These are phyloP conservation scores for Chaetomium sp. DNA, from an alignment of 2,329 filamentous ascomycete genomes.

Conservation along the genomic window DNA sequence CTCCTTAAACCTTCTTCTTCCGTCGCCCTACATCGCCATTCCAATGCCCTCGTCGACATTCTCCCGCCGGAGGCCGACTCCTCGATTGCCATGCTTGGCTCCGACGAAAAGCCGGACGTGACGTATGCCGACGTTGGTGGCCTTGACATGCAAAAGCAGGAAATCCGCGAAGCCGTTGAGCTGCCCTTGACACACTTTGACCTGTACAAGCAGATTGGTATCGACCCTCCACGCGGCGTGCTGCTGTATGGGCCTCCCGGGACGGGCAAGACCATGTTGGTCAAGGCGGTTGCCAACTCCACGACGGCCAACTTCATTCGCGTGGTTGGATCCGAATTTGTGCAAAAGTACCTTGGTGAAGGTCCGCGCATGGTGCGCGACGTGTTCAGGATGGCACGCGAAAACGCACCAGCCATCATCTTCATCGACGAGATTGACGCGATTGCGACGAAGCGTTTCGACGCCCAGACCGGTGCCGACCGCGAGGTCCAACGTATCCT, in stretches of 20 bases:
- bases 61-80: constrained; percentile 98
- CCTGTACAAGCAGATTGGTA: constrained; percentile 98
- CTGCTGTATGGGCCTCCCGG: constrained; percentile 93
- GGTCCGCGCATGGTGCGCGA: constrained; percentile 98
- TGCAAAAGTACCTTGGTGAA: constrained; percentile 97
- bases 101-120: constrained; percentile 96
- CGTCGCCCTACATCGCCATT: constrained; percentile 95
- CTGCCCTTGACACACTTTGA: constrained; percentile 95
- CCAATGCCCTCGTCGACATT: constrained; percentile 96
- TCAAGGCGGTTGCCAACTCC: constrained; percentile 97
- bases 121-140: constrained; percentile 97
- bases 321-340: constrained; percentile 95
- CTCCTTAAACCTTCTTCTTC: constrained; percentile 96
- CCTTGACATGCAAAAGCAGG: constrained; percentile 99
- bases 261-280: constrained; percentile 93
- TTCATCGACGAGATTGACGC: constrained; percentile 99
- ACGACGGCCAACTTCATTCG: constrained; percentile 98
- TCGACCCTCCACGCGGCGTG: constrained; percentile 94
- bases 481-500: constrained; percentile 98
- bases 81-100: constrained; percentile 95
- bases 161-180: constrained; percentile 96
- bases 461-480: constrained; percentile 95
- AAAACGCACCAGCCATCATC: constrained; percentile 97
- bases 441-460: constrained; percentile 98
- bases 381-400: constrained; percentile 97